Percentiles rank a stretch among this genome's conserved stretches.
phyloP scores from a whole-genome alignment of 2,329 filamentous ascomycete genomes.

The Arthrinium puccinioides region DNA sequence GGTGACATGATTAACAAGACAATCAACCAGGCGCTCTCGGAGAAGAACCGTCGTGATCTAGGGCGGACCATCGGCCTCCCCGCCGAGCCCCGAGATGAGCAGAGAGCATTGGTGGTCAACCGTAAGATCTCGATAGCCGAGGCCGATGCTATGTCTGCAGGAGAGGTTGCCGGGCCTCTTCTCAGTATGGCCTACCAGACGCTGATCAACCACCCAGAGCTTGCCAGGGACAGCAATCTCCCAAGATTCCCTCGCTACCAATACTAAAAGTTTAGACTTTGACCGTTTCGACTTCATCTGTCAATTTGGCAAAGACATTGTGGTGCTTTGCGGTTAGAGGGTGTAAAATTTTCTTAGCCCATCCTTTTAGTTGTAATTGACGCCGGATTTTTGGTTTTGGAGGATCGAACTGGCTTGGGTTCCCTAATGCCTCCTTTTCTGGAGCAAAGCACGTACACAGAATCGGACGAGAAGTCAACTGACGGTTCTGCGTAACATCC shows the following conservation, averaged over 20 bases:
- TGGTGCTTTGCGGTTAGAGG: no score
- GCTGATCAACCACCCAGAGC: conserved; percentile 11
- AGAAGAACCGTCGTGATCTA: conserved; percentile 20
- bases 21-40: conserved; percentile 20
- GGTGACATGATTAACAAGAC: conserved; percentile 25
- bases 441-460: no score
- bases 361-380: no score
- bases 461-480: no score
- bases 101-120: conserved; percentile 13
- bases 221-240: conserved; percentile 8
- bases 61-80: conserved; percentile 27
- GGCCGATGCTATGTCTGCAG: conserved; percentile 27
- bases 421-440: no score
- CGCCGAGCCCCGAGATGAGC: conserved; percentile 25
- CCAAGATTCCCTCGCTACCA: conserved; percentile 6
- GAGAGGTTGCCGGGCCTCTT: conserved; percentile 33
- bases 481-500: no score
- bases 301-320: no score
- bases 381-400: no score
- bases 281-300: no score
- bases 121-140: conserved; percentile 26
- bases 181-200: conserved; percentile 31
- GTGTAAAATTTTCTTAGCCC: no score
- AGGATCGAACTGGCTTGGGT: no score
- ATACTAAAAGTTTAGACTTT: no score